Evolutionary conservation across 2,329 filamentous ascomycete genomes (phyloP).

Genomic region (Alternaria ventricosa): DNA sequence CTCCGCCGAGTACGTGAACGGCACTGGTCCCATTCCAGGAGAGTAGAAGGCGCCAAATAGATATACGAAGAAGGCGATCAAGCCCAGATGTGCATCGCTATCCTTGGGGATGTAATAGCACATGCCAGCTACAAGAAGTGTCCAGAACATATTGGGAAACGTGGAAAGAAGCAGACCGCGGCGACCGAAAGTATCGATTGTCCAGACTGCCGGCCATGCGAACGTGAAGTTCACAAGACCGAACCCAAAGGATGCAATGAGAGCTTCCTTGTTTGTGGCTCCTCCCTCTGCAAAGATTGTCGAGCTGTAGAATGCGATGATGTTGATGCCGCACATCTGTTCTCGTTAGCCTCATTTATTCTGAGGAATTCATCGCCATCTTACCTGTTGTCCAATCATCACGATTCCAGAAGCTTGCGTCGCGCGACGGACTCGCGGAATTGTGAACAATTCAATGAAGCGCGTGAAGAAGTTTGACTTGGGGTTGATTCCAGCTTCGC

Average conservation of each 20-base stretch:
- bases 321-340: constrained; percentile 60
- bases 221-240: constrained; percentile 66
- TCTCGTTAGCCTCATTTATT: not conserved
- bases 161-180: constrained; percentile 58
- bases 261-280: constrained; percentile 48
- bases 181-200: constrained; percentile 59
- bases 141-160: constrained; percentile 60
- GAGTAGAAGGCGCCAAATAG: constrained; percentile 57
- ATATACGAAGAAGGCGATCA: constrained; percentile 65
- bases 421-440: constrained; percentile 73
- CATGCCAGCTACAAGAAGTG: constrained; percentile 56
- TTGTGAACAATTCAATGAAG: constrained; percentile 67
- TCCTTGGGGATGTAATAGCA: constrained; percentile 58
- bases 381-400: constrained; percentile 70
- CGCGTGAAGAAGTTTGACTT: constrained; percentile 50
- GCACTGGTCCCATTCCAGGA: constrained; percentile 59
- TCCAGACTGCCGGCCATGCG: constrained; percentile 65
- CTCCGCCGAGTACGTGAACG: constrained; percentile 55
- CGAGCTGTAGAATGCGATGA: constrained; percentile 59
- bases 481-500: constrained; percentile 40
- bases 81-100: constrained; percentile 51
- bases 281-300: constrained; percentile 59
- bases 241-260: constrained; percentile 66
- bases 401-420: constrained; percentile 78
- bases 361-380: not conserved